phyloP scores from a whole-genome alignment of 2,329 filamentous ascomycete species.

The Cercospora zeae-maydis region DNA sequence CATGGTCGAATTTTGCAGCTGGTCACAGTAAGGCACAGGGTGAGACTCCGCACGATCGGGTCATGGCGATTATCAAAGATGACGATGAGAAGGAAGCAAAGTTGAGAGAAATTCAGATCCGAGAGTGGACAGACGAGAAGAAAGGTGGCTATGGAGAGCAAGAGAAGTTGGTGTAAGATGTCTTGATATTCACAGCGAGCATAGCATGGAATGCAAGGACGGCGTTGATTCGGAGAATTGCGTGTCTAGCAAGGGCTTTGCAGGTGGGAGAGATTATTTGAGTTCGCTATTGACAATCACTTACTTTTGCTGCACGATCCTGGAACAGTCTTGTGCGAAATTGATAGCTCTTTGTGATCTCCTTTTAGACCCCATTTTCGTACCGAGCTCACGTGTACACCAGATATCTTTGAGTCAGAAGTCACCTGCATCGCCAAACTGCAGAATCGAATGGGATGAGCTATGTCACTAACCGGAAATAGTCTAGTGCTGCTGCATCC shows the following conservation, averaged over 20 bases:
- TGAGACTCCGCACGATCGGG: constrained; percentile 32
- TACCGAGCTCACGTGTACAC: too few relatives aligned
- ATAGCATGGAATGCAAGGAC: not conserved
- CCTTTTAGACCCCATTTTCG: too few relatives aligned
- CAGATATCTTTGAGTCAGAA: too few relatives aligned
- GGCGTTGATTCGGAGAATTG: not conserved
- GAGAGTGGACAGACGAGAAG: constrained; percentile 24
- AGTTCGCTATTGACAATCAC: too few relatives aligned
- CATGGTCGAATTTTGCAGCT: constrained; percentile 27
- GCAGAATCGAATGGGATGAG: not conserved
- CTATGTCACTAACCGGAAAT: not conserved
- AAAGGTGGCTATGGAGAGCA: constrained; percentile 15
- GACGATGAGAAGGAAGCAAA: constrained; percentile 35
- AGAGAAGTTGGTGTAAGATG: constrained; percentile 4
- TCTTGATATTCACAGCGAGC: not conserved
- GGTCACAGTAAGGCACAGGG: constrained; percentile 27
- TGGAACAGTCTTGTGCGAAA: too few relatives aligned
- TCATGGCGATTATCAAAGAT: constrained; percentile 35
- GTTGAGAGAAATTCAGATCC: constrained; percentile 25
- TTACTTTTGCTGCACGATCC: too few relatives aligned
- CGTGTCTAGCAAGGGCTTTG: not conserved
- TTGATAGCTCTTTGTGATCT: too few relatives aligned
- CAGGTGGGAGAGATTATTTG: too few relatives aligned
- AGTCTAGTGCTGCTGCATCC: not conserved
- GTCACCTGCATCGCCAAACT: too few relatives aligned